Base-by-base conservation (phyloP, 106 monocot genomes). In the Dioscorea dumetorum region DNA sequence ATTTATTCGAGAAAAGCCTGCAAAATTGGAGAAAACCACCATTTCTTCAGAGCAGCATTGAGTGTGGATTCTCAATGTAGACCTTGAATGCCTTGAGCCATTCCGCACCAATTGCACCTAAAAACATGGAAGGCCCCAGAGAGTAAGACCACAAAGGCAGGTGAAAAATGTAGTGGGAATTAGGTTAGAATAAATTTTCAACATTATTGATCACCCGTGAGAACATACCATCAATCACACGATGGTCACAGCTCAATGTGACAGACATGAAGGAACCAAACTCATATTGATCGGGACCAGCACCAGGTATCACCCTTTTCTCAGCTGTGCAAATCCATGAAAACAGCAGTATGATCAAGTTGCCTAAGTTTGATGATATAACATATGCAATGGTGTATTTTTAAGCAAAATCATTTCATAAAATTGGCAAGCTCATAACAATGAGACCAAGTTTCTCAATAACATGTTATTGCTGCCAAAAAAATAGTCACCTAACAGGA, bases 31-130 rank as follows among this genome's bases (percentile, higher is more conserved):
- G 57, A 34, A 34, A 33, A 70, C 6, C 23, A 50, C 20, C 52
- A 21, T 24, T 32, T 13, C 48, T 74, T 76, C 63, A 94, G 24
- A 99, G 87, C 70, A 99, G 61, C 92, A 99, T 90, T 58, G 92
- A 77, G 7, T 81, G 60, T 24, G 97, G 97, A 24, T 87, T 99
- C 79, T 99, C 97, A 11, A 99, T 71, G 79, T 99, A 99, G 32
- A 78, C 79, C 48, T 99, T 99, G 74, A 99, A 99, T 71, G 92
- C 92, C 79, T 90, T 99, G 62, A 99, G 66, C 97, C 97, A 99
- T 68, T 99, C 90, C 0, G 97, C 97, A n/a, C 97, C 97, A 48
- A 99, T 73, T 0, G 97, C 97, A 79, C 97, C 97, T 99, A 66
- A 31, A 51, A 72, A 28, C 28, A 35, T 20, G 63, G 2, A 19